These are phyloP conservation scores for Zoysia pacifica DNA, from an alignment of 176 grass and related monocot species.

Conservation along the genomic window DNA sequence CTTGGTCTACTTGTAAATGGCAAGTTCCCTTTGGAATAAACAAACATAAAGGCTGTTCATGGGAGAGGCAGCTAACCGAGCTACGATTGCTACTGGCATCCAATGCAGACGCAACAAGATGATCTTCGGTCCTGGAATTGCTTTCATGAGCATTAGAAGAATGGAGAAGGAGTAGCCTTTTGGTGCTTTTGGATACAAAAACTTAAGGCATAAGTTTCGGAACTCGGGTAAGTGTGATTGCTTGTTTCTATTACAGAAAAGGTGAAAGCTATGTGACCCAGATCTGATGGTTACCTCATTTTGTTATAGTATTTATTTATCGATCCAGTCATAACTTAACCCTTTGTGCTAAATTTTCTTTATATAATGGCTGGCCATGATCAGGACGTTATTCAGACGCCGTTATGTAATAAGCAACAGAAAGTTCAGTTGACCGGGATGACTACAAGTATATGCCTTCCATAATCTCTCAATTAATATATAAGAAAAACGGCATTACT, in stretches of 20 bases:
- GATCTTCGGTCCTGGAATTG: slow-evolving; percentile 29
- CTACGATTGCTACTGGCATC: no score
- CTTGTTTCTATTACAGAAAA: slow-evolving; percentile 15
- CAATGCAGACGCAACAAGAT: slow-evolving; percentile 21
- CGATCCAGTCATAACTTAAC: no score
- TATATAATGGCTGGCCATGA: no score
- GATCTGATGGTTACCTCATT: neutral
- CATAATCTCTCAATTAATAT: no score
- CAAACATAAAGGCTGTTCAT: slow-evolving; percentile 33
- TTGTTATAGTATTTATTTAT: no score
- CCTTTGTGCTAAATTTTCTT: no score
- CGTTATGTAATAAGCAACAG: no score
- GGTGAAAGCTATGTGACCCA: slow-evolving; percentile 33
- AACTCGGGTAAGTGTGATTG: slow-evolving; percentile 1
- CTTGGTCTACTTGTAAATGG: slow-evolving; percentile 17
- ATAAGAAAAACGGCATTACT: no score
- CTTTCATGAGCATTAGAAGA: slow-evolving; percentile 54
- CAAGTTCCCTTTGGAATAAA: slow-evolving; percentile 45
- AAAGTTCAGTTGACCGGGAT: no score
- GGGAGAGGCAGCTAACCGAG: no score
- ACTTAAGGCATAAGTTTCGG: slow-evolving; percentile 36
- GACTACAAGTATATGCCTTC: no score
- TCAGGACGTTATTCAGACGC: no score
- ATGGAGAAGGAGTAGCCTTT: slow-evolving; percentile 47
- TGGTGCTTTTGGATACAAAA: slow-evolving; percentile 10